Evolutionary conservation across 331 rosid genomes (phyloP).

Genomic region (Malus hybrid): DNA sequence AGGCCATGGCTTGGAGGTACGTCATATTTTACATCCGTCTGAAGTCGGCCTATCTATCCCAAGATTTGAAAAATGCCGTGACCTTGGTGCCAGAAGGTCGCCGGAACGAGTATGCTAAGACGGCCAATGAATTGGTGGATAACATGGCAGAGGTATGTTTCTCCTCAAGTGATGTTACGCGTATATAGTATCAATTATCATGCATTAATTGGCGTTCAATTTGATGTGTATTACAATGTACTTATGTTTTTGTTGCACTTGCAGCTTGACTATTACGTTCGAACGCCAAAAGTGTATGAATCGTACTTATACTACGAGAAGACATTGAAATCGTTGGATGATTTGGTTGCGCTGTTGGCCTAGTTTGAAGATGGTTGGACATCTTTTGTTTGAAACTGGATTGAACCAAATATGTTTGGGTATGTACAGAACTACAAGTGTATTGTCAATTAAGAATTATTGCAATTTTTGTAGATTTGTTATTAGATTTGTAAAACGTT

Average conservation of each 20-base stretch:
- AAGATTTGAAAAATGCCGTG: slow-evolving; percentile 69
- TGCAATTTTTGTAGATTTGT: neutral
- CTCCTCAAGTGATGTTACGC: neutral
- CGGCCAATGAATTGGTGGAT: slow-evolving; percentile 79
- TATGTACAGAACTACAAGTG: neutral
- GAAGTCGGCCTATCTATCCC: slow-evolving; percentile 47
- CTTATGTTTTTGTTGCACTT: neutral
- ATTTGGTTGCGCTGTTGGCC: slow-evolving; percentile 62
- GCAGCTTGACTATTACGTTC: slow-evolving; percentile 53
- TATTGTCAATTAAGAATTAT: neutral
- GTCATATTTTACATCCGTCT: slow-evolving; percentile 69
- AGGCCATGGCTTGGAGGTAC: slow-evolving; percentile 88
- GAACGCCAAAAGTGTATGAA: slow-evolving; percentile 88
- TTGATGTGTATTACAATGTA: neutral
- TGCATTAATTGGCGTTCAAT: no score
- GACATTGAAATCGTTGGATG: slow-evolving; percentile 82
- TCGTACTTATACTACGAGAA: slow-evolving; percentile 88
- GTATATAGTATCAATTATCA: no score
- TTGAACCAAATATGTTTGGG: neutral
- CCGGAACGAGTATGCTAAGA: slow-evolving; percentile 43
- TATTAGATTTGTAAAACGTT: no score
- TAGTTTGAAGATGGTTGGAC: slow-evolving; percentile 15
- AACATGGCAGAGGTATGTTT: slow-evolving; percentile 67
- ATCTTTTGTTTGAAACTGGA: neutral
- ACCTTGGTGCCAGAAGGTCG: slow-evolving; percentile 49